Evolutionary conservation across 2,329 filamentous ascomycete genomes (phyloP).

Genomic region (Fusarium sp.): DNA sequence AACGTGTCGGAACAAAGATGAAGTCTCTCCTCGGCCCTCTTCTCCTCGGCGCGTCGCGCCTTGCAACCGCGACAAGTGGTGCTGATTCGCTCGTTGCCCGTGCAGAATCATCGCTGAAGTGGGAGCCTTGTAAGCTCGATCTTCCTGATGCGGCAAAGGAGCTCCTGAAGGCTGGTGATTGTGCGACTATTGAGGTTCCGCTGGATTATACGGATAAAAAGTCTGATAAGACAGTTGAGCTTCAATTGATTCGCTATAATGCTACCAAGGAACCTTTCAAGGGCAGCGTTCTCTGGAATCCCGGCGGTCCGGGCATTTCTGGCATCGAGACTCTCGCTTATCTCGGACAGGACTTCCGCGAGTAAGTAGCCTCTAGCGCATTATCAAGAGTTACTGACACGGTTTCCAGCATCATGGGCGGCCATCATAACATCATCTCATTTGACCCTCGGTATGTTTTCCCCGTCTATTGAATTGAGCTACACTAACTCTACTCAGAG

Average conservation of each 20-base stretch:
- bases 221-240: conserved; percentile 40
- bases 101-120: conserved; percentile 1
- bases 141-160: neutral
- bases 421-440: conserved; percentile 25
- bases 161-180: conserved; percentile 36
- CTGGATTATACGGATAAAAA: conserved; percentile 49
- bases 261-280: conserved; percentile 44
- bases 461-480: accelerated
- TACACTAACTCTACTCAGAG: neutral
- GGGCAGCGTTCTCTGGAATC: conserved; percentile 52
- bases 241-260: conserved; percentile 46
- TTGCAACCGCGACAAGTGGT: neutral
- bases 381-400: neutral
- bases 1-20: neutral
- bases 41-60: neutral
- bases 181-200: conserved; percentile 48
- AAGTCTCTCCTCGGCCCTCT: neutral
- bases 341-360: conserved; percentile 17
- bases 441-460: conserved; percentile 36
- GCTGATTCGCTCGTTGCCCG: neutral
- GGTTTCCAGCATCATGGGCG: conserved; percentile 9
- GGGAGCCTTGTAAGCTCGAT: conserved; percentile 8
- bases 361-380: neutral
- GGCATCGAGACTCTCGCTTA: conserved; percentile 23
- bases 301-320: conserved; percentile 47